Conservation (phyloP, 805 yeast genomes). For the Komagataella populi region DNA sequence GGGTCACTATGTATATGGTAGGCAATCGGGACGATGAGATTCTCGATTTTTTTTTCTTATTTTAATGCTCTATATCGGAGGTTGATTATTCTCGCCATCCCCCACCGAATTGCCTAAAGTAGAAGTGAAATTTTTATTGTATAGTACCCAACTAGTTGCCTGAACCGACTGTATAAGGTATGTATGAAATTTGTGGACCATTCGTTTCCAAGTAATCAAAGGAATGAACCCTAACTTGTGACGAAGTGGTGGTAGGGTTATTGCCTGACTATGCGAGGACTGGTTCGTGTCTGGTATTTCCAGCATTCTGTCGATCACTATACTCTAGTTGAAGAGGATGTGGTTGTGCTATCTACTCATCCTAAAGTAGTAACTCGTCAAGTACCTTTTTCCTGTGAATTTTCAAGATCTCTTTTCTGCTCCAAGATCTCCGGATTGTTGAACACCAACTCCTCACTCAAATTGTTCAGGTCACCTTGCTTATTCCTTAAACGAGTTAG, state of each 20-base stretch:
- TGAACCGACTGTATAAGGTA: neutral
- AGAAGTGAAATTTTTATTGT: neutral
- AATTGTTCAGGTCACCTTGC: slow-evolving; percentile 1
- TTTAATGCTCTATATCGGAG: neutral
- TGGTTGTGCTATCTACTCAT: no score
- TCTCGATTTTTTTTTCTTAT: neutral
- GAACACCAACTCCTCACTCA: neutral
- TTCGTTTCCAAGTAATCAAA: no score
- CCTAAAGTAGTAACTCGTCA: no score
- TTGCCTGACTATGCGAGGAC: no score
- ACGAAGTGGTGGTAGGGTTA: no score
- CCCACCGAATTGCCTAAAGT: neutral
- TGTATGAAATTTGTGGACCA: no score
- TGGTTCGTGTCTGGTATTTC: no score
- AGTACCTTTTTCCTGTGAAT: neutral
- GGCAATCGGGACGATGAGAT: neutral
- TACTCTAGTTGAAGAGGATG: no score
- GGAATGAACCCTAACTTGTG: no score
- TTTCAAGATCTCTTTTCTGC: neutral
- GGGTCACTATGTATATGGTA: neutral
- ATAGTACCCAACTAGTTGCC: neutral
- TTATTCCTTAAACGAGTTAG: slow-evolving; percentile 20
- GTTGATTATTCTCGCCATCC: neutral
- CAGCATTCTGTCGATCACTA: no score
- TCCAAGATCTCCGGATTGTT: neutral